Base-by-base conservation (phyloP, 495 filamentous ascomycete species). In the Penicillium atrosanguineum region DNA sequence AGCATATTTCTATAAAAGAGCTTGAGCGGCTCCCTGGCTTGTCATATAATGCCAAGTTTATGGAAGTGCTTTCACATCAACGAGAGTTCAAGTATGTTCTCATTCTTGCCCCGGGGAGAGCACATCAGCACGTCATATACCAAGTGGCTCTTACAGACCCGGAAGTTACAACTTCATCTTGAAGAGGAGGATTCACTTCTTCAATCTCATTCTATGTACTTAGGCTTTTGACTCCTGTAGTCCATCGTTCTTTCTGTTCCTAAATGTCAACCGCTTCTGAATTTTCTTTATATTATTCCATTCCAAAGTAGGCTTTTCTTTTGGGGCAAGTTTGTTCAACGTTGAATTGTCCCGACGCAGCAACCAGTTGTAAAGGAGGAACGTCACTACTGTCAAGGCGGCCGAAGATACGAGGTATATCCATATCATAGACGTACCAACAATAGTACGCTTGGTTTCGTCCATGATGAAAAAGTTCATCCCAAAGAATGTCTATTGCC, bases 381-480 rank as follows among this genome's bases (percentile, higher is more conserved):
- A 57, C 4, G 70, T 73, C 6, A 61, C 45, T 3, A 52, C 50
- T 8, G 67, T 73, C 14, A 75, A 49, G 0, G 61, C 54, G 14
- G 68, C 46, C 2, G 70, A 50, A 21, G 50, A 50, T 1, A 63
- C 51, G 6, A 73, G 26, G 23, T 61, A 75, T 47, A 75, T 73
- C 72, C 72, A 75, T 40, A 73, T 47, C 43, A 69, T 52, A 62
- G 66, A 26, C 43, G 62, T 40, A 61, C 61, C 31, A 61, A 65
- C 39, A 19, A 75, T 56, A 2, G 45, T 43, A 15, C 46, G 52
- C 26, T 56, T 62, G 2, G 57, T 41, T 18, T 61, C 28, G 46
- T 68, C 52, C 57, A 69, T 62, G 7, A 52, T 55, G 44, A 75
- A 70, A 40, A 75, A 71, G 43, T 75, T 73, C 67, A 69, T 70